A percentile compares a stretch with the other conserved stretches of the same genome.
These are phyloP conservation scores for Diutina ranongensis DNA, from an alignment of 1,139 yeast species.

Conservation along the genomic window DNA sequence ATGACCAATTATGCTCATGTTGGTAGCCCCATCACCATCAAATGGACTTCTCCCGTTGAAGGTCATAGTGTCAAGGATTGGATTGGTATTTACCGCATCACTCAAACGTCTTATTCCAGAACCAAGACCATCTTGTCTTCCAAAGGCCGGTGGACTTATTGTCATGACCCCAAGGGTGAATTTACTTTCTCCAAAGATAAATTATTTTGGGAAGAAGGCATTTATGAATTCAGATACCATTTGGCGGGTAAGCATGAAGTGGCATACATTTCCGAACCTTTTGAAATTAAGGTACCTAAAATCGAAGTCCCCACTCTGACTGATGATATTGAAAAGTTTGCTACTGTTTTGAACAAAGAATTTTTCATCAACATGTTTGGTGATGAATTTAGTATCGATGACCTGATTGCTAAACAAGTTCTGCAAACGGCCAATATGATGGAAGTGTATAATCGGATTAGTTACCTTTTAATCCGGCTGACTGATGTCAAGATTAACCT, in stretches of 20 bases:
- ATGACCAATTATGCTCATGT: constrained; percentile 17
- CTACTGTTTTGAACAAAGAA: constrained; percentile 19
- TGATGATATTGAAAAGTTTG: constrained; percentile 15
- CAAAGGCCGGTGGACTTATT: constrained; percentile 59
- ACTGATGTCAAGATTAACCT: constrained; percentile 30
- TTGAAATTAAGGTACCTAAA: constrained; percentile 40
- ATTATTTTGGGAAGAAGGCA: constrained; percentile 60
- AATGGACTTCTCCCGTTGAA: constrained; percentile 44
- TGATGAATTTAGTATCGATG: constrained; percentile 13
- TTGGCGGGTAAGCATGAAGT: constrained; percentile 63
- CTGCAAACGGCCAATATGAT: constrained; percentile 20
- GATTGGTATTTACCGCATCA: constrained; percentile 66
- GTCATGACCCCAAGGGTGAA: constrained; percentile 35
- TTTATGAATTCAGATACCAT: constrained; percentile 71
- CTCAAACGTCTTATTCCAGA: constrained; percentile 49
- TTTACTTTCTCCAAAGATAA: constrained; percentile 39
- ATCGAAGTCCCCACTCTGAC: constrained; percentile 25
- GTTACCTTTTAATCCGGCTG: constrained; percentile 23
- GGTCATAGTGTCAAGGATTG: constrained; percentile 44
- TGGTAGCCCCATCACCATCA: constrained; percentile 45
- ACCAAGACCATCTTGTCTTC: constrained; percentile 54
- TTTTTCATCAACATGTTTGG: constrained; percentile 22
- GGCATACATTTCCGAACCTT: constrained; percentile 55
- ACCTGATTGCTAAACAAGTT: constrained; percentile 19
- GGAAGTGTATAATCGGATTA: constrained; percentile 22